phyloP scores from a whole-genome alignment of 305 asterid genomes.

The Fraxinus ornus region DNA sequence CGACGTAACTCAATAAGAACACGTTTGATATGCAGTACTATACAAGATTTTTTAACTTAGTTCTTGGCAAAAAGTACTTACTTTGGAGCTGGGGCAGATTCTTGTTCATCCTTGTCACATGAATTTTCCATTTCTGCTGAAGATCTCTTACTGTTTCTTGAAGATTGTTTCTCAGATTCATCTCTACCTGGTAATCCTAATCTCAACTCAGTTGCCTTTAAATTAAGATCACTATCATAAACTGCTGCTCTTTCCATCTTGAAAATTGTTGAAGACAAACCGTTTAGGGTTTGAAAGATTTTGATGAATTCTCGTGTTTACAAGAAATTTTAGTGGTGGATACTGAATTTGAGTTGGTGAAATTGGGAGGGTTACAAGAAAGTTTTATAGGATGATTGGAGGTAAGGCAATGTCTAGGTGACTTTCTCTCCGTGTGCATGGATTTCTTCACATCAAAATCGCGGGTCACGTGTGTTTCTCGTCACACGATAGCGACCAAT shows the following conservation, averaged over 20 bases:
- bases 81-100: conserved; percentile 39
- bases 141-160: conserved; percentile 43
- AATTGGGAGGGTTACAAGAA: conserved; percentile 16
- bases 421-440: conserved; percentile 51
- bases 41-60: neutral
- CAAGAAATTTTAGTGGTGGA: conserved; percentile 1
- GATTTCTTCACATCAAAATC: conserved; percentile 33
- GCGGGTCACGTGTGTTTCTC: conserved; percentile 27
- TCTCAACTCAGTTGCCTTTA: conserved; percentile 52
- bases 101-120: neutral
- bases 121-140: conserved; percentile 28
- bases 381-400: conserved; percentile 34
- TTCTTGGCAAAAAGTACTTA: conserved; percentile 26
- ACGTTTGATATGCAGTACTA: neutral
- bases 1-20: neutral
- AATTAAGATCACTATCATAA: conserved; percentile 39
- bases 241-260: conserved; percentile 37
- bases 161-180: conserved; percentile 33
- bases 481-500: neutral
- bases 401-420: conserved; percentile 35
- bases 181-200: conserved; percentile 50
- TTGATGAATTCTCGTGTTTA: neutral
- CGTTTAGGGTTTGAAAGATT: neutral
- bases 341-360: conserved; percentile 7
- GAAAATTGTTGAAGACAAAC: neutral